These are phyloP conservation scores for Xylaria sp. DNA, from an alignment of 2,329 filamentous ascomycete species.

Conservation along the genomic window DNA sequence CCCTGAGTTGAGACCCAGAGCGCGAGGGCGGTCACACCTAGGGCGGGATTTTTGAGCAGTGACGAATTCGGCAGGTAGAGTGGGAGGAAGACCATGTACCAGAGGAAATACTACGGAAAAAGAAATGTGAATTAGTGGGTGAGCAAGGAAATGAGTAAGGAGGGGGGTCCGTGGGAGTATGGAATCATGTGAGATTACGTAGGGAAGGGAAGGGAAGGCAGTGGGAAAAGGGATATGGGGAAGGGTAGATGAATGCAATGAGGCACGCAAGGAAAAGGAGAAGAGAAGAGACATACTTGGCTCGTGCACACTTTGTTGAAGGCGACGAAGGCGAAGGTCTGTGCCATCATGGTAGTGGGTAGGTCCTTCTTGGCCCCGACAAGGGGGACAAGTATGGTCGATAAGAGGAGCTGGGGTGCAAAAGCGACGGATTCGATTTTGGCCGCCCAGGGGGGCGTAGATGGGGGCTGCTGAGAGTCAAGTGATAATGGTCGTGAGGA, in stretches of 20 bases:
- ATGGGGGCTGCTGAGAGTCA: constrained; percentile 13
- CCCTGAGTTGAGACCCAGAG: constrained; percentile 84
- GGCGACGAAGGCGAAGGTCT: constrained; percentile 96
- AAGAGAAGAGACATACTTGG: constrained; percentile 72
- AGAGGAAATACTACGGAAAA: constrained; percentile 84
- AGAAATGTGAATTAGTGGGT: constrained; percentile 33
- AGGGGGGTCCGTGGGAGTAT: not conserved
- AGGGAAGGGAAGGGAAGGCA: not conserved
- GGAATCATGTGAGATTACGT: not conserved
- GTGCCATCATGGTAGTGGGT: constrained; percentile 85
- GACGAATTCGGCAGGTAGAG: constrained; percentile 88
- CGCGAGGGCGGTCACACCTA: constrained; percentile 72
- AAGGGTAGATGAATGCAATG: not conserved
- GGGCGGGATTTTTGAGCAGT: constrained; percentile 67
- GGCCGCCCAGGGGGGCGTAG: constrained; percentile 41
- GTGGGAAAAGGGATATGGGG: too few relatives aligned
- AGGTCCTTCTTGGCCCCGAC: constrained; percentile 83
- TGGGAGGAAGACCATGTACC: constrained; percentile 95
- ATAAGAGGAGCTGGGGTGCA: constrained; percentile 84
- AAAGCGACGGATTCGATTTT: constrained; percentile 85
- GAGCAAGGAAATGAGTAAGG: not conserved
- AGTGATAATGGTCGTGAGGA: constrained; percentile 37
- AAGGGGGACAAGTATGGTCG: constrained; percentile 79
- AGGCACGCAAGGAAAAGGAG: not conserved
- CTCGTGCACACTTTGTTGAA: constrained; percentile 99